Evolutionary conservation across 2,329 filamentous ascomycete species (phyloP).

Genomic region (Leptosphaerulina australis): DNA sequence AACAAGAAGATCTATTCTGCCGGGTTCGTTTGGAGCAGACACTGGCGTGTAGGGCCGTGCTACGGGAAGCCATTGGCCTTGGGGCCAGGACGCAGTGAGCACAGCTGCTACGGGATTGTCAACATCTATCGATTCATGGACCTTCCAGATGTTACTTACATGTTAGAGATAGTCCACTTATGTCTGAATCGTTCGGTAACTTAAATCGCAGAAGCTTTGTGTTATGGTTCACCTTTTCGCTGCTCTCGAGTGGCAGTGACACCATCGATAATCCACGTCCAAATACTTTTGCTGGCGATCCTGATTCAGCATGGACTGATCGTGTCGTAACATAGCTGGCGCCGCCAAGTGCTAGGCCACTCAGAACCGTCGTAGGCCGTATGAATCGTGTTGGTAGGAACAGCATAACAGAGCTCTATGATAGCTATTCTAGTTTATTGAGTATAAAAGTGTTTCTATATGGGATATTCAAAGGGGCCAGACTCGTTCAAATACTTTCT

Average conservation of each 20-base stretch:
- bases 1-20: slow-evolving; percentile 67
- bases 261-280: slow-evolving; percentile 71
- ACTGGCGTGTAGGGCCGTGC: slow-evolving; percentile 72
- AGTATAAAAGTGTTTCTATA: too few relatives aligned
- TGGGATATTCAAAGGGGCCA: too few relatives aligned
- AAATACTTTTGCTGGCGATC: slow-evolving; percentile 13
- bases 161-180: slow-evolving; percentile 77
- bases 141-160: slow-evolving; percentile 60
- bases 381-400: background rate
- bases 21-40: slow-evolving; percentile 60
- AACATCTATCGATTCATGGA: background rate
- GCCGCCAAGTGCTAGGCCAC: slow-evolving; percentile 1
- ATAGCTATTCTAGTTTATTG: too few relatives aligned
- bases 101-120: slow-evolving; percentile 59
- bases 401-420: background rate
- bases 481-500: too few relatives aligned
- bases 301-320: slow-evolving; percentile 17
- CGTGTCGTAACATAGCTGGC: background rate
- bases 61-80: slow-evolving; percentile 63
- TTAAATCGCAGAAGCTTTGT: slow-evolving; percentile 88
- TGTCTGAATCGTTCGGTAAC: slow-evolving; percentile 76
- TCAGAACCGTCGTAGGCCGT: slow-evolving; percentile 1
- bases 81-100: slow-evolving; percentile 65
- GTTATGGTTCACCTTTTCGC: slow-evolving; percentile 84
- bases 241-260: slow-evolving; percentile 74